These are phyloP conservation scores for Penicillium angulare DNA, from an alignment of 495 filamentous ascomycete species.

Conservation along the genomic window DNA sequence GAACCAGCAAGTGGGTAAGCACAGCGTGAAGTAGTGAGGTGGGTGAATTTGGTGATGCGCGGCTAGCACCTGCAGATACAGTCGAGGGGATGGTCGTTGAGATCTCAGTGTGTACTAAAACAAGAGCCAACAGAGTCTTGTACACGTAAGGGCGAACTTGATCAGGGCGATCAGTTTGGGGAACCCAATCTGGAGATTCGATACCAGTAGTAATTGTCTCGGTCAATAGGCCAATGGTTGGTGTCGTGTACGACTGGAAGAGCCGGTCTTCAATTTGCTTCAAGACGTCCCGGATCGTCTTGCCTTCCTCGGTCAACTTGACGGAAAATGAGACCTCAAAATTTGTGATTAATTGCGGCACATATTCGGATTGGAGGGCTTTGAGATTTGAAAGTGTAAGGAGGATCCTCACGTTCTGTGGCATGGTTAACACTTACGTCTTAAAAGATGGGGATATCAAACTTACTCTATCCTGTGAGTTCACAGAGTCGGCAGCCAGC, in stretches of 20 bases:
- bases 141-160: slow-evolving; percentile 88
- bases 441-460: background rate
- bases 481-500: slow-evolving; percentile 54
- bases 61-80: slow-evolving; percentile 25
- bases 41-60: slow-evolving; percentile 45
- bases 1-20: slow-evolving; percentile 76
- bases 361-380: slow-evolving; percentile 68
- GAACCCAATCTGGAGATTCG: slow-evolving; percentile 66
- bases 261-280: slow-evolving; percentile 83
- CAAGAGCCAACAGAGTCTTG: slow-evolving; percentile 73
- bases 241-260: slow-evolving; percentile 85
- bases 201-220: slow-evolving; percentile 70
- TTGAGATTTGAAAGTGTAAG: slow-evolving; percentile 89
- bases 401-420: slow-evolving; percentile 84
- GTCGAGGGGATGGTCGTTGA: slow-evolving; percentile 64
- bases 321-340: slow-evolving; percentile 90
- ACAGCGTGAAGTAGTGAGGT: slow-evolving; percentile 64
- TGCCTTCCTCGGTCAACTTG: slow-evolving; percentile 85
- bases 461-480: slow-evolving; percentile 70
- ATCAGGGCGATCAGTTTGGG: slow-evolving; percentile 59
- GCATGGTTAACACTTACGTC: slow-evolving; percentile 1
- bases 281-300: slow-evolving; percentile 85
- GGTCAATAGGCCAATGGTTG: slow-evolving; percentile 60
- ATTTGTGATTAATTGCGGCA: slow-evolving; percentile 77
- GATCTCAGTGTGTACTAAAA: slow-evolving; percentile 89